Evolutionary conservation across 306 rosid genomes (phyloP), one percentile per base, ranked within the genome.

Genomic region (Ceratonia siliqua): DNA sequence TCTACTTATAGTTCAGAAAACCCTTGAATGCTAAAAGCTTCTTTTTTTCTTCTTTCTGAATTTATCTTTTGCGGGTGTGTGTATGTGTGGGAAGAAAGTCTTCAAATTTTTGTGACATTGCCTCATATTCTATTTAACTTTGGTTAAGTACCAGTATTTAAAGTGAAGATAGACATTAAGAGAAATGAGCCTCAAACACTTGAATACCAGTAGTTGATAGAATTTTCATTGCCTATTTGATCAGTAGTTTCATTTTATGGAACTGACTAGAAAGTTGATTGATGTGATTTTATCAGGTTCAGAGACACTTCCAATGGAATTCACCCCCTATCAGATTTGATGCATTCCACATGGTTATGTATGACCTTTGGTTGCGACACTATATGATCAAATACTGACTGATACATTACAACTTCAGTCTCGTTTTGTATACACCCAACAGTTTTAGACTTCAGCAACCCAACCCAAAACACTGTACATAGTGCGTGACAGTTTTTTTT

Each of bases 301-400:
- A 94, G 88, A 89, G 67, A 67, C 99, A 94, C 75, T 94, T 90
- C 81, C 93, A 92, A 39, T 94, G 99, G 99, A 92, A 94, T 81
- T 70, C 99, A 8, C 98, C 98, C 2, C 93, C 99, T 12, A 39
- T 85, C 62, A 87, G 82, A 77, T 82, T 53, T 28, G 98, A 95
- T 83, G 97, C 93, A 70, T 92, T 95, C 76, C 96, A 95, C 78
- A 86, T 92, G 99, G 96, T 92, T 49, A 95, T 92, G 95, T 92
- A 94, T 74, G 96, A 95, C 52, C 97, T 95, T 63, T 95, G 99
- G 97, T 76, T 92, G 78, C 96, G 92, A 76, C 98, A 78, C 75
- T 93, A 89, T 86, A 87, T 88, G 18, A 81, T 95, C 79, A 85
- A 89, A 79, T 95, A 90, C 72, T 94, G 85, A 90, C 72, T 94